phyloP scores from a whole-genome alignment of 371 early-diverging fungal genomes.

The Rhizomucor pusillus region DNA sequence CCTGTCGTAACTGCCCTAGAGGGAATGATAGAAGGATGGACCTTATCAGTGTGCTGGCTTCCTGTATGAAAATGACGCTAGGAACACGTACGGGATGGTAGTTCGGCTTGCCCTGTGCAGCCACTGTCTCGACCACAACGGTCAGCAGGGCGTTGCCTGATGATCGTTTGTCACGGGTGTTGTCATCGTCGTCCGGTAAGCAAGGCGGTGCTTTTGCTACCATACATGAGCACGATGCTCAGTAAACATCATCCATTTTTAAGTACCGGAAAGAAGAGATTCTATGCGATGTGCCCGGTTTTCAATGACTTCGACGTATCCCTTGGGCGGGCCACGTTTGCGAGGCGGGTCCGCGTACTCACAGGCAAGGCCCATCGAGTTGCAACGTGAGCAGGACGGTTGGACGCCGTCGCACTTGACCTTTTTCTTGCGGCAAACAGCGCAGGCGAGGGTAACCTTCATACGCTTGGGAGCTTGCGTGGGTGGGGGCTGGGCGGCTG shows the following conservation, averaged over 20 bases:
- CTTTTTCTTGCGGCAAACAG: conserved; percentile 48
- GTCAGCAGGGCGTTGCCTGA: conserved; percentile 6
- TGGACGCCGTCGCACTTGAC: conserved; percentile 50
- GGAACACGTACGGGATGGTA: conserved; percentile 20
- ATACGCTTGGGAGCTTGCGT: conserved; percentile 27
- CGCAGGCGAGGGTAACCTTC: conserved; percentile 49
- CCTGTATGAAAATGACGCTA: neutral
- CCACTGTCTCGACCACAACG: conserved; percentile 7
- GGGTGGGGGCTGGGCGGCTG: conserved; percentile 9
- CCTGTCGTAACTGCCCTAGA: conserved; percentile 49
- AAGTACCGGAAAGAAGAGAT: conserved; percentile 39
- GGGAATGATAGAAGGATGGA: conserved; percentile 34
- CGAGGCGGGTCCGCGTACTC: conserved; percentile 43
- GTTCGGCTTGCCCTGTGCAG: conserved; percentile 1
- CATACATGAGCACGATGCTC: neutral
- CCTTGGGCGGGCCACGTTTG: conserved; percentile 74
- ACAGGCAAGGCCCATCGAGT: conserved; percentile 31
- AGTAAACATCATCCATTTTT: neutral
- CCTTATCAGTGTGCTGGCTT: conserved; percentile 45
- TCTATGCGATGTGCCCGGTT: conserved; percentile 68
- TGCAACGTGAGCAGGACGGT: conserved; percentile 44
- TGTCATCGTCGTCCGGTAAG: too few species aligned
- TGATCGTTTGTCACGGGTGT: neutral
- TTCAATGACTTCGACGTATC: conserved; percentile 72
- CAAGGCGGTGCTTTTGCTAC: neutral